Conservation (phyloP, 2,329 filamentous ascomycete genomes). For the Arthrobotrys pseudoclavata region DNA sequence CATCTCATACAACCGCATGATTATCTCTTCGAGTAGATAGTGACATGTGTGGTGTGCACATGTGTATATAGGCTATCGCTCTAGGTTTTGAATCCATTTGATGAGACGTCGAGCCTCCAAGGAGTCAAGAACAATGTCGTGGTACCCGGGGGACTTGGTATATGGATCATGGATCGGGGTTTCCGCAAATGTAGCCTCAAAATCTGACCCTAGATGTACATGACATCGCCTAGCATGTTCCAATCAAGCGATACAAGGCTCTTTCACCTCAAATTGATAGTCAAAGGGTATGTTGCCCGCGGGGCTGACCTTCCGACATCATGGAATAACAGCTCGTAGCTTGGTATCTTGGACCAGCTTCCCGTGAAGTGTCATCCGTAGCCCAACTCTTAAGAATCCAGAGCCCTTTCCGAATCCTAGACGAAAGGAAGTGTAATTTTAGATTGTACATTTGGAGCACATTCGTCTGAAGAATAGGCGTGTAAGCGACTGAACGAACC, state of each 20-base stretch:
- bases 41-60: too few species aligned
- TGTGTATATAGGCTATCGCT: too few species aligned
- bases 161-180: background rate
- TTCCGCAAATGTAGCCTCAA: background rate
- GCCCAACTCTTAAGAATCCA: background rate
- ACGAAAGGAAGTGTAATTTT: background rate
- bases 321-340: background rate
- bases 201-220: background rate
- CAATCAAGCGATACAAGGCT: background rate
- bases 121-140: background rate
- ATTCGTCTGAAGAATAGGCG: constrained; percentile 7
- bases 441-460: background rate
- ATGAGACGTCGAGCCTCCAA: background rate
- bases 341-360: background rate
- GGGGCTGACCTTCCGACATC: background rate
- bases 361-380: background rate
- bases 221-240: background rate
- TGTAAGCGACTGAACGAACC: constrained; percentile 23
- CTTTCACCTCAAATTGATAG: background rate
- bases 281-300: background rate
- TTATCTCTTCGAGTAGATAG: too few species aligned
- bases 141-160: background rate
- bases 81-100: background rate
- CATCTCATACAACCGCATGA: too few species aligned
- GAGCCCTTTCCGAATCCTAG: background rate